phyloP scores from a whole-genome alignment of 2,329 filamentous ascomycete species.

The Beauveria sp. region DNA sequence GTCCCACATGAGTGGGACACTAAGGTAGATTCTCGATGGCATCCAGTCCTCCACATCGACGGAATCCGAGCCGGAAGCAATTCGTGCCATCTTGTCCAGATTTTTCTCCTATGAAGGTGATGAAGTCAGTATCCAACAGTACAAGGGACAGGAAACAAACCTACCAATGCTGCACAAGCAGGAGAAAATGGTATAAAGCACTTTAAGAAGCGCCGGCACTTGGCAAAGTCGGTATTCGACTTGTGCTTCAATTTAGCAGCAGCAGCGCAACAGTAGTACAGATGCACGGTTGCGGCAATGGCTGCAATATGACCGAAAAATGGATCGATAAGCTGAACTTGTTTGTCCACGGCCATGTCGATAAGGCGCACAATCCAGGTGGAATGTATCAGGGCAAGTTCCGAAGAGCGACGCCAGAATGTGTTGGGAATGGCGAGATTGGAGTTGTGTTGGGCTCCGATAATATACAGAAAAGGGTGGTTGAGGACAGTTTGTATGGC shows the following conservation, averaged over 20 bases:
- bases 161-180: slow-evolving; percentile 37
- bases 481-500: slow-evolving; percentile 43
- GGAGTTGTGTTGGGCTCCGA: slow-evolving; percentile 42
- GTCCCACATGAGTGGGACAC: slow-evolving; percentile 45
- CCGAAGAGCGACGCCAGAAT: slow-evolving; percentile 45
- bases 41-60: slow-evolving; percentile 44
- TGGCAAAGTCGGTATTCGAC: slow-evolving; percentile 43
- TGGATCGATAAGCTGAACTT: slow-evolving; percentile 39
- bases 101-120: slow-evolving; percentile 32
- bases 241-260: slow-evolving; percentile 41
- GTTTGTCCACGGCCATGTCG: slow-evolving; percentile 45
- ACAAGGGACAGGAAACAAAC: slow-evolving; percentile 12
- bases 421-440: slow-evolving; percentile 46
- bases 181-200: slow-evolving; percentile 39
- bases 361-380: slow-evolving; percentile 49
- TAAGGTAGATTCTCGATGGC: slow-evolving; percentile 44
- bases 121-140: slow-evolving; percentile 2
- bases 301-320: slow-evolving; percentile 45
- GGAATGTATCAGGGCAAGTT: slow-evolving; percentile 41
- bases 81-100: slow-evolving; percentile 39
- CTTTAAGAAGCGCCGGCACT: slow-evolving; percentile 41
- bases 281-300: slow-evolving; percentile 44
- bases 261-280: slow-evolving; percentile 46
- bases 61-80: slow-evolving; percentile 40
- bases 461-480: slow-evolving; percentile 46